Evolutionary conservation across 768 basidiomycete genomes (phyloP), one percentile per base, ranked within the genome.

Genomic region (Lactifluus piperatus): DNA sequence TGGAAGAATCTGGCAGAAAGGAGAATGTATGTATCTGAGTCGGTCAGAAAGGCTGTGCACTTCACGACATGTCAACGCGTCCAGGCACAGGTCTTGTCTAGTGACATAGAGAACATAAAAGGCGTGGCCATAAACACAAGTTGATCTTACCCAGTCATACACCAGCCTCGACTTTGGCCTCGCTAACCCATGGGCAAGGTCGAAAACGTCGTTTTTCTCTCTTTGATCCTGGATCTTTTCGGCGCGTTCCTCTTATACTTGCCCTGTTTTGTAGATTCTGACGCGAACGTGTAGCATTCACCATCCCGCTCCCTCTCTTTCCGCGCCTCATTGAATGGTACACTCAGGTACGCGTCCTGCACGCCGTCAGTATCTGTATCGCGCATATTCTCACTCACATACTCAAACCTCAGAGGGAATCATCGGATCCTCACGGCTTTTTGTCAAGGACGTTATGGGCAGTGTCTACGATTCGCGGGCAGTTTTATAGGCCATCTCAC

Each of bases 291-390:
- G 75, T 78, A 79, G 91, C 92, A 13, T 95, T 94, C 72, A 97
- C 92, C 24, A 89, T 95, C 47, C 94, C 93, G 10, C 78, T 97
- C n/a, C 95, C 95, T 22, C 81, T 97, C 30, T 97, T 97, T 72
- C 95, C 95, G n/a, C 83, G 94, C n/a, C 77, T 98, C 51, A 94
- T 97, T 44, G 86, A 94, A 73, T 93, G 88, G 88, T 94, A 93
- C 69, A 85, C 84, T 1, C 71, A 82, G 68, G 89, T 87, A 64
- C 66, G 43, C 52, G 60, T 63, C 5, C 22, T 24, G 32, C 26
- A 48, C n/a, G 57, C 58, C 51, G 47, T 32, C 51, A 27, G 43
- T 29, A 18, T 30, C 37, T 41, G 43, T 20, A 55, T 54, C 43
- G 36, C n/a, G 9, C 57, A 32, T 54, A 24, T 24, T 37, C 51